Base-by-base conservation (phyloP, 2,329 filamentous ascomycete genomes). In the Chrysosphaeria jannelii region DNA sequence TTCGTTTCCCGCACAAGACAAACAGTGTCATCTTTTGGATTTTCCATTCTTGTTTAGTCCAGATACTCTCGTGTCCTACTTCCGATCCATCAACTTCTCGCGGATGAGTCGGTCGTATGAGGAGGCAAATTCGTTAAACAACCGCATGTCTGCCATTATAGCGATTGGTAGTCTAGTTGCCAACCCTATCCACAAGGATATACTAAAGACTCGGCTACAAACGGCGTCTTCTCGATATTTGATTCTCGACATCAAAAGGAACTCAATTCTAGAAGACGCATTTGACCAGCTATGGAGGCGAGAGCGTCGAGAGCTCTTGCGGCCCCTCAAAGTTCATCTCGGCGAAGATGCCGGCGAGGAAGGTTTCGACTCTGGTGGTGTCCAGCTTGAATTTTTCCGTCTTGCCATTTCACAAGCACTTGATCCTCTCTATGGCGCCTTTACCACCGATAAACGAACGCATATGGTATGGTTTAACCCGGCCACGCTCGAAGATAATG, bases 301-400 rank as follows among this genome's bases (percentile, higher is more conserved):
- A 17, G 68, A 91, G 41, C 62, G 64, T 35, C 57, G 71, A 17
- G 76, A 91, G 43, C 48, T 93, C 3, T 49, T 81, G 36, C 62
- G 76, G 13, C 85, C 85, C 1, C 46, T 97, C 16, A 90, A 90
- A 36, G 68, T 97, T 6, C 67, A 75, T 23, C 59, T 93, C 27
- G 78, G 78, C 4, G 69, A 76, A 37, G 66, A 75, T 16, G 53
- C 54, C 25, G 75, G 76, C 14, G 85, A 93, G 41, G 67, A 88
- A 39, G 85, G 85, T 0, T 62, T 88, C 16, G 85, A 97, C 40
- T 76, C 81, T 23, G 85, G 85, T 20, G 85, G 85, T 30, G 79
- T 97, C 1, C 81, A 91, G 35, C 79, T 90, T 39, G 85, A 97
- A 31, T 93, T 90, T 39, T 93, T 97, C 46, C 64, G 76, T 10